Evolutionary conservation across 1,139 yeast genomes (phyloP).

Genomic region (Geotrichum australiense): DNA sequence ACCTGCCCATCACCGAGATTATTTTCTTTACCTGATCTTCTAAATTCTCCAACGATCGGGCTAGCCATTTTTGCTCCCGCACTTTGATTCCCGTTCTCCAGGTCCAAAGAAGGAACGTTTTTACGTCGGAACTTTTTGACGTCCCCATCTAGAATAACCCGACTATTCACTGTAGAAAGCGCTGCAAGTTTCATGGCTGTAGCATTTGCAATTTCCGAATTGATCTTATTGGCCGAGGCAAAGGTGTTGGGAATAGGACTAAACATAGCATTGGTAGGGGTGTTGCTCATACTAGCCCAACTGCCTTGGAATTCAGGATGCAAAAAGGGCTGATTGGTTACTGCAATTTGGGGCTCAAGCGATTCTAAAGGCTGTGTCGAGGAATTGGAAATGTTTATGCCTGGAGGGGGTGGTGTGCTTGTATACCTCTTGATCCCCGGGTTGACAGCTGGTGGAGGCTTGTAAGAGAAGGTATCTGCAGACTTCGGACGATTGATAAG

Average conservation of each 20-base stretch:
- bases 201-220: conserved; percentile 27
- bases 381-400: conserved; percentile 11
- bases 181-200: conserved; percentile 37
- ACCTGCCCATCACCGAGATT: conserved; percentile 2
- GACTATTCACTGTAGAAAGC: conserved; percentile 28
- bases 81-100: background rate
- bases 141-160: conserved; percentile 5
- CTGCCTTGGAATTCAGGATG: conserved; percentile 7
- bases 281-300: conserved; percentile 8
- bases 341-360: conserved; percentile 2
- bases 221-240: conserved; percentile 17
- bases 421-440: conserved; percentile 10
- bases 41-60: conserved; percentile 3
- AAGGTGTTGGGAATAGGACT: conserved; percentile 7
- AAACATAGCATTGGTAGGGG: conserved; percentile 5
- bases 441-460: conserved; percentile 5
- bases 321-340: background rate
- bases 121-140: conserved; percentile 9
- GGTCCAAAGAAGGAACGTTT: conserved; percentile 5
- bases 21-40: conserved; percentile 1
- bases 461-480: conserved; percentile 2
- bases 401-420: conserved; percentile 16
- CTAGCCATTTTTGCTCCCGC: background rate
- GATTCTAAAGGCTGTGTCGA: conserved; percentile 10
- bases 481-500: conserved; percentile 6